Percentiles rank a stretch among this genome's conserved stretches.
Evolutionary conservation across 2,329 filamentous ascomycete genomes (phyloP).

Genomic region (Teratosphaeria destructans): DNA sequence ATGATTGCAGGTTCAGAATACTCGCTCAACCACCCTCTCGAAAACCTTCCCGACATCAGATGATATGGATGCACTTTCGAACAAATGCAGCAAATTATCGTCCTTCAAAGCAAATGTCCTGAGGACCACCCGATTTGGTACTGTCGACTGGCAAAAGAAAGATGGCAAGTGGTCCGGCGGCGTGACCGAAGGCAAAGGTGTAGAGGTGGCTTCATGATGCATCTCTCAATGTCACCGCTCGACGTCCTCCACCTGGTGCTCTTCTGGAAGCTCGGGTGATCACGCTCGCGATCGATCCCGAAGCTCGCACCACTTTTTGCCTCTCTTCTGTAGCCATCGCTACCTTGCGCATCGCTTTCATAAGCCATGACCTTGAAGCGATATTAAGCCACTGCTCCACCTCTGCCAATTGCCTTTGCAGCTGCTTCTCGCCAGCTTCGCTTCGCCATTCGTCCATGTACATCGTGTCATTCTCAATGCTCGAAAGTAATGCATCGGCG

Average conservation of each 20-base stretch:
- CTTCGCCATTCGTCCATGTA: not conserved
- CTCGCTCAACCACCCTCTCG: conserved; percentile 17
- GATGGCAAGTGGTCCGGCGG: conserved; percentile 24
- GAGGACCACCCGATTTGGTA: conserved; percentile 24
- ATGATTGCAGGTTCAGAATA: conserved; percentile 17
- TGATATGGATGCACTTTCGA: conserved; percentile 26
- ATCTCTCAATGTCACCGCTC: not conserved
- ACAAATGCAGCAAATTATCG: conserved; percentile 25
- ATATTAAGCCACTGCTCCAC: not conserved
- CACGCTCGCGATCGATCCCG: not conserved
- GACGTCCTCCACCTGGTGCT: too few relatives aligned
- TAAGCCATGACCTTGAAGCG: not conserved
- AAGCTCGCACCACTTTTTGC: not conserved
- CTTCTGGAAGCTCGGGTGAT: not conserved
- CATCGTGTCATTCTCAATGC: not conserved
- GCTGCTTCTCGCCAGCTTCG: not conserved
- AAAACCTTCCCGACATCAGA: conserved; percentile 25
- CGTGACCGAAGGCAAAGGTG: conserved; percentile 10
- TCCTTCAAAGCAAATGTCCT: conserved; percentile 29
- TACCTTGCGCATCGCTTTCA: not conserved
- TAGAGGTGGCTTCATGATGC: not conserved
- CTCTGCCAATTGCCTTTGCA: not conserved
- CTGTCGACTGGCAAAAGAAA: conserved; percentile 26
- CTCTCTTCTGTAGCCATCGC: not conserved
- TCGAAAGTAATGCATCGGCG: not conserved